A percentile compares a stretch with the other conserved stretches of the same genome.
Evolutionary conservation across 2,329 filamentous ascomycete species (phyloP).

Genomic region (Xylariaceae sp.): DNA sequence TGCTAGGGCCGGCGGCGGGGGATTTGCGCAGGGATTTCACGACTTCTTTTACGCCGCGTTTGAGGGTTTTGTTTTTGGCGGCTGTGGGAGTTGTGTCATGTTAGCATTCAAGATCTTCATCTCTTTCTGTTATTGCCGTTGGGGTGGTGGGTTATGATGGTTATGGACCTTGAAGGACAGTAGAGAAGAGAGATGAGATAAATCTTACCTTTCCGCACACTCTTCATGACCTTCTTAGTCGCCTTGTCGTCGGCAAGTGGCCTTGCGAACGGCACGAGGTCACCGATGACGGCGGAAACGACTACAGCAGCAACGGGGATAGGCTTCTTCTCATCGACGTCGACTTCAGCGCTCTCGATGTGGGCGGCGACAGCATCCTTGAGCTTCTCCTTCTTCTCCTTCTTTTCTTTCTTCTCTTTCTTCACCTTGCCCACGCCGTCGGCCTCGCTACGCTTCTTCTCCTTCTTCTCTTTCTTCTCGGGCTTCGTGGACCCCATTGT

Average conservation of each 20-base stretch:
- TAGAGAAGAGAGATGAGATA: constrained; percentile 6
- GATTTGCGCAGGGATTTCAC: constrained; percentile 98
- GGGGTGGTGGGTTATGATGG: neutral
- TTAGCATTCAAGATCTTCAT: no score
- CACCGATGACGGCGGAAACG: constrained; percentile 52
- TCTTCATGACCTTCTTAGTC: constrained; percentile 59
- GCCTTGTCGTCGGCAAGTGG: constrained; percentile 77
- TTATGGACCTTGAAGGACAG: constrained; percentile 2
- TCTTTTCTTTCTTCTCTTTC: constrained; percentile 61
- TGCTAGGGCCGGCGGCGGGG: constrained; percentile 61
- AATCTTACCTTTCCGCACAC: constrained; percentile 51
- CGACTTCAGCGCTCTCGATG: constrained; percentile 41
- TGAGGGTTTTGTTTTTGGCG: constrained; percentile 90
- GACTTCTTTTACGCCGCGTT: constrained; percentile 97
- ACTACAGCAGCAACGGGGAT: no score
- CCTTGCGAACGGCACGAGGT: constrained; percentile 78
- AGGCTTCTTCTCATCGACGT: constrained; percentile 39
- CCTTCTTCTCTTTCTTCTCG: constrained; percentile 47
- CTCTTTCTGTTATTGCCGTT: no score
- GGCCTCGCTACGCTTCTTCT: constrained; percentile 51
- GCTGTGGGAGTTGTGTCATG: constrained; percentile 54
- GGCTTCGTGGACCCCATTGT: constrained; percentile 33
- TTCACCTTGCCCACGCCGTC: constrained; percentile 54
- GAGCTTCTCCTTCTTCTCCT: constrained; percentile 70
- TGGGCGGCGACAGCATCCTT: constrained; percentile 52